These are phyloP conservation scores for Clarireedia hainanense DNA, from an alignment of 2,329 filamentous ascomycete genomes.

Conservation along the genomic window DNA sequence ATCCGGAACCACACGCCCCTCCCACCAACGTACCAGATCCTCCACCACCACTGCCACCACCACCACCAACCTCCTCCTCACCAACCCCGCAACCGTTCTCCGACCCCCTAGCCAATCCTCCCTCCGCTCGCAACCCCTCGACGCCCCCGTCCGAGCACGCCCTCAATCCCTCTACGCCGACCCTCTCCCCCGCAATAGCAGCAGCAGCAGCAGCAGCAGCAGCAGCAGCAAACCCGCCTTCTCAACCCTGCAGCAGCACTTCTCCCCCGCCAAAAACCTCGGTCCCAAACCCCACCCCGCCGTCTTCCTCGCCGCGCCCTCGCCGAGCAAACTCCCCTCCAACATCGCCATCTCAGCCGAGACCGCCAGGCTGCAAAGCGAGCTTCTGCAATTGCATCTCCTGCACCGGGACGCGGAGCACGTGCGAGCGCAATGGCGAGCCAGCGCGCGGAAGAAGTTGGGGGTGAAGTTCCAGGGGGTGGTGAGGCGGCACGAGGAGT, in stretches of 20 bases:
- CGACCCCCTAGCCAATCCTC: slow-evolving; percentile 12
- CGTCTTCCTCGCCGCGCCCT: slow-evolving; percentile 49
- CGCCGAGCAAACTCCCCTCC: slow-evolving; percentile 52
- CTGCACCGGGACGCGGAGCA: slow-evolving; percentile 47
- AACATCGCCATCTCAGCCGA: slow-evolving; percentile 53
- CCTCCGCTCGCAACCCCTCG: slow-evolving; percentile 5
- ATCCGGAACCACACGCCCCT: slow-evolving; percentile 4
- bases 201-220: too few species aligned
- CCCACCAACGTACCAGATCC: slow-evolving; percentile 24
- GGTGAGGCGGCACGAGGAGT: slow-evolving; percentile 34
- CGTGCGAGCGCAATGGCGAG: slow-evolving; percentile 44
- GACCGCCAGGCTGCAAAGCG: slow-evolving; percentile 51
- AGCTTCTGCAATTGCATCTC: slow-evolving; percentile 57
- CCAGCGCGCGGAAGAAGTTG: slow-evolving; percentile 45
- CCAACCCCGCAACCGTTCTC: slow-evolving; percentile 16
- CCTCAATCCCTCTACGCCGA: slow-evolving; percentile 14
- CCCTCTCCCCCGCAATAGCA: slow-evolving; percentile 10
- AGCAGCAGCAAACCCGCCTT: slow-evolving; percentile 33
- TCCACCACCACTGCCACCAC: slow-evolving; percentile 12
- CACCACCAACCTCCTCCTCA: slow-evolving; percentile 4
- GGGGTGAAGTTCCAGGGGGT: slow-evolving; percentile 36
- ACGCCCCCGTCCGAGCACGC: neutral
- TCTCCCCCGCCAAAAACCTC: slow-evolving; percentile 53
- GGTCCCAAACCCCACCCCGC: slow-evolving; percentile 55
- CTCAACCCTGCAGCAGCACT: slow-evolving; percentile 58